Evolutionary conservation across 352 stramenopile genomes (phyloP).

Genomic region (Pythium pyrilobum): DNA sequence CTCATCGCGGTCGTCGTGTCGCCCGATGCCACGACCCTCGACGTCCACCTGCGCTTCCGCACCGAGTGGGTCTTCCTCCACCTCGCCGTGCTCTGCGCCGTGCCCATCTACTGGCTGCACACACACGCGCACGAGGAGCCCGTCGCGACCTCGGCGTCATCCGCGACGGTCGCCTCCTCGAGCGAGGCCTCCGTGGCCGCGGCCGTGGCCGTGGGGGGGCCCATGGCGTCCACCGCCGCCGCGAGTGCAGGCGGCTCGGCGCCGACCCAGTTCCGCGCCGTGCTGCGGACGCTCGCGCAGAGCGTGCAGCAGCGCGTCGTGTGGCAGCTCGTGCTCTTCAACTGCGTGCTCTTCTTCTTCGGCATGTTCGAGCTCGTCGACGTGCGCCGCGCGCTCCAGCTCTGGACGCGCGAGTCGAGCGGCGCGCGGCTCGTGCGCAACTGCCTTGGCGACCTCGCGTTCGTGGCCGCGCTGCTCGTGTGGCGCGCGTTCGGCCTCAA

Average conservation of each 20-base stretch:
- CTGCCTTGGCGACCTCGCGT: slow-evolving; percentile 18
- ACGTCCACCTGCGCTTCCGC: slow-evolving; percentile 15
- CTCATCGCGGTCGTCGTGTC: slow-evolving; percentile 15
- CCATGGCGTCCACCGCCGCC: too few relatives aligned
- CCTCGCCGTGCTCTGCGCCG: slow-evolving; percentile 21
- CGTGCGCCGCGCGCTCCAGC: slow-evolving; percentile 15
- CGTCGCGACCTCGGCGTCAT: not conserved
- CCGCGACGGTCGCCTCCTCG: not conserved
- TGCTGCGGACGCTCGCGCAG: slow-evolving; percentile 18
- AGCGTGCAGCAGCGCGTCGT: slow-evolving; percentile 35
- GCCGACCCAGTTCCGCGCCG: slow-evolving; percentile 7
- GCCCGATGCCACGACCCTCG: not conserved
- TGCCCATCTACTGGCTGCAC: slow-evolving; percentile 28
- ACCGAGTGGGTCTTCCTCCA: slow-evolving; percentile 23
- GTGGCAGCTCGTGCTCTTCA: slow-evolving; percentile 41
- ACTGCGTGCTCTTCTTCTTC: slow-evolving; percentile 41
- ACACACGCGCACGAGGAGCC: slow-evolving; percentile 24
- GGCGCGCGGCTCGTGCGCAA: slow-evolving; percentile 11
- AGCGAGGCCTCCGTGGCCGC: too few relatives aligned
- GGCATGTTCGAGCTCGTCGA: slow-evolving; percentile 24
- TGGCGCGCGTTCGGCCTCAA: slow-evolving; percentile 24
- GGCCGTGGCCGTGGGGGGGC: too few relatives aligned
- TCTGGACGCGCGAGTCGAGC: slow-evolving; percentile 18
- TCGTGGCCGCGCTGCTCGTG: slow-evolving; percentile 15
- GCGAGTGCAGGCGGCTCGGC: not conserved